phyloP scores from a whole-genome alignment of 2,329 filamentous ascomycete species.

The Talaromyces atroroseus region DNA sequence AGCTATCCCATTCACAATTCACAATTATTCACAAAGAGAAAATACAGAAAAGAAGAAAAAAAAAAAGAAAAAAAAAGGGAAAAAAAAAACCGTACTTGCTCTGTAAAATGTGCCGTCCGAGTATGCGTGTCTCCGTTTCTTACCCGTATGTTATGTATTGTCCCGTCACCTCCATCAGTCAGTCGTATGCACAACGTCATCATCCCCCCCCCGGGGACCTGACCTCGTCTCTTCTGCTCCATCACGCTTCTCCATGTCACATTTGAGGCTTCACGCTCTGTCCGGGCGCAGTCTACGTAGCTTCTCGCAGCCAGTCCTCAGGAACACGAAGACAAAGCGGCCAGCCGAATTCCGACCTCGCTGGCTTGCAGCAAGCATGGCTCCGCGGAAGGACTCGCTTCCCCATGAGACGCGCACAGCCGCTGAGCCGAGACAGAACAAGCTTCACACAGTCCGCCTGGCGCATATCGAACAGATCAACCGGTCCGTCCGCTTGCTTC shows the following conservation, averaged over 20 bases:
- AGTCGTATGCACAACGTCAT: neutral
- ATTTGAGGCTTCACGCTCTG: neutral
- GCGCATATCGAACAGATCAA: conserved; percentile 60
- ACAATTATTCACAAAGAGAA: no score
- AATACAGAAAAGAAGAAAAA: no score
- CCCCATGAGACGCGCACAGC: conserved; percentile 69
- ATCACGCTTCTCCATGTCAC: neutral
- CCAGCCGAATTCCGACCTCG: neutral
- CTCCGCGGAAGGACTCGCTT: conserved; percentile 29
- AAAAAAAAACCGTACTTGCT: no score
- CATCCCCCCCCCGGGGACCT: neutral
- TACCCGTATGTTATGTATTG: neutral
- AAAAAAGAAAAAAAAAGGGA: no score
- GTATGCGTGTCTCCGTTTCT: no score
- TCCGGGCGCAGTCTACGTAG: neutral
- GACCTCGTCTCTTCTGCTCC: neutral
- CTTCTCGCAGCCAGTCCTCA: neutral
- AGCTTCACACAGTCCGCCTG: conserved; percentile 59
- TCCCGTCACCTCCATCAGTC: neutral
- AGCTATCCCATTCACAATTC: no score
- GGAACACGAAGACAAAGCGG: neutral
- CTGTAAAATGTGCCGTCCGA: no score
- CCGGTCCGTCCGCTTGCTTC: conserved; percentile 61
- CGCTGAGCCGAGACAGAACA: conserved; percentile 63
- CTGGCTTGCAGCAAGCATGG: conserved; percentile 11